These are phyloP conservation scores for Athelia psychrophila DNA, from an alignment of 1,284 basidiomycete genomes.

Conservation along the genomic window DNA sequence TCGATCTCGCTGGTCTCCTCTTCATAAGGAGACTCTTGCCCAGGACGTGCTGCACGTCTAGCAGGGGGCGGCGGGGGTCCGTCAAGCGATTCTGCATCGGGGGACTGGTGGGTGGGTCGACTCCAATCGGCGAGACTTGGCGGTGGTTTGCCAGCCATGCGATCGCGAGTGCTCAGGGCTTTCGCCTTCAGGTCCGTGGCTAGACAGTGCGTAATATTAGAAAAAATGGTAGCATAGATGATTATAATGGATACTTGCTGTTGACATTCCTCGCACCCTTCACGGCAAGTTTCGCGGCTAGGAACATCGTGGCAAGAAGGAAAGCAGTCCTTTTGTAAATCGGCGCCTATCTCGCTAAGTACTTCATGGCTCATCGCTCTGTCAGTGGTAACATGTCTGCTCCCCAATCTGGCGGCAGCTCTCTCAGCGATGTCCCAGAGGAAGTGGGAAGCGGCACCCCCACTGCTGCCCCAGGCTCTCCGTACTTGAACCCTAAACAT, in stretches of 20 bases:
- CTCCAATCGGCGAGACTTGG: conserved; percentile 35
- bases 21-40: not conserved
- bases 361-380: no score
- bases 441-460: conserved; percentile 29
- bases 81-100: conserved; percentile 12
- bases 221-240: no score
- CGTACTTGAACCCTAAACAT: conserved; percentile 24
- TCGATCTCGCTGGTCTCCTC: conserved; percentile 39
- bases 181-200: conserved; percentile 65
- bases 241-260: no score
- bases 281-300: no score
- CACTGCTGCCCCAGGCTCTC: conserved; percentile 20
- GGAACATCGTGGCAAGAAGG: no score
- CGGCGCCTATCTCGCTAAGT: no score
- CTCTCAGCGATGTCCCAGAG: conserved; percentile 41
- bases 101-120: conserved; percentile 15
- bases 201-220: conserved; percentile 14
- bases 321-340: no score
- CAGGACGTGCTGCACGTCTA: not conserved
- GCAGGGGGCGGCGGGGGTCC: conserved; percentile 12
- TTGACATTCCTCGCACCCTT: no score
- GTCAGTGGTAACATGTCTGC: no score
- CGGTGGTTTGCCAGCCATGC: conserved; percentile 30
- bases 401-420: not conserved
- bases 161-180: conserved; percentile 57